A percentile compares a stretch with the other conserved stretches of the same genome.
Evolutionary conservation across 2,329 filamentous ascomycete genomes (phyloP).

Genomic region (Monosporascus sp.): DNA sequence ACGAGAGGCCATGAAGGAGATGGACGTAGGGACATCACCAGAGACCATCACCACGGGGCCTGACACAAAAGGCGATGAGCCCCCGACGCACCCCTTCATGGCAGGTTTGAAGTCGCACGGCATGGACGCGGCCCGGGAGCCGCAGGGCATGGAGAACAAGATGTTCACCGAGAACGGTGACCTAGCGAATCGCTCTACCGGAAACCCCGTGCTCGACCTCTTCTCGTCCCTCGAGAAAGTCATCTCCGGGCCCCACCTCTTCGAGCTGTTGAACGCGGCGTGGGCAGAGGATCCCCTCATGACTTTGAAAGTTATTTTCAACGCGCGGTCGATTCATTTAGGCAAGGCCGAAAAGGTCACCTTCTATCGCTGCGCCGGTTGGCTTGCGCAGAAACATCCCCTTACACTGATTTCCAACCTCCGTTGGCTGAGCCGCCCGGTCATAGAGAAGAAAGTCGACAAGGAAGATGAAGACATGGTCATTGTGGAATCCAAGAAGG

Average conservation of each 20-base stretch:
- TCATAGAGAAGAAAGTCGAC: constrained; percentile 48
- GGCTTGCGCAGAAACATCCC: constrained; percentile 50
- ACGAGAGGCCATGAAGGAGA: constrained; percentile 1
- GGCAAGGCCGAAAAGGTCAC: constrained; percentile 44
- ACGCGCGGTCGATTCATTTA: constrained; percentile 54
- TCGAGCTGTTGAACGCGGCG: constrained; percentile 37
- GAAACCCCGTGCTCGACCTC: constrained; percentile 43
- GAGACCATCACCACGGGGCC: neutral
- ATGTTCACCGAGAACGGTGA: constrained; percentile 49
- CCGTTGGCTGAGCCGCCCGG: constrained; percentile 47
- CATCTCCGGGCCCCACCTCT: constrained; percentile 30
- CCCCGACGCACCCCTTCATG: constrained; percentile 27
- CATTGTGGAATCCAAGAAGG: constrained; percentile 25
- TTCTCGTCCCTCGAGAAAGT: constrained; percentile 46
- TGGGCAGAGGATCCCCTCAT: constrained; percentile 43
- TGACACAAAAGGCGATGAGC: neutral
- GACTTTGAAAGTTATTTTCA: constrained; percentile 56
- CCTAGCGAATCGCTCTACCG: constrained; percentile 41
- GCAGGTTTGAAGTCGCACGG: constrained; percentile 23
- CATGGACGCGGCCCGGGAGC: neutral
- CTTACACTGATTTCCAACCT: constrained; percentile 48
- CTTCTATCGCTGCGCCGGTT: constrained; percentile 50
- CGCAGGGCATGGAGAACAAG: constrained; percentile 30
- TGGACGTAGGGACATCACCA: constrained; percentile 1
- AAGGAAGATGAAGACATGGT: constrained; percentile 31